Base-by-base conservation (phyloP, 352 stramenopile genomes). In the Phytophthora cactorum region DNA sequence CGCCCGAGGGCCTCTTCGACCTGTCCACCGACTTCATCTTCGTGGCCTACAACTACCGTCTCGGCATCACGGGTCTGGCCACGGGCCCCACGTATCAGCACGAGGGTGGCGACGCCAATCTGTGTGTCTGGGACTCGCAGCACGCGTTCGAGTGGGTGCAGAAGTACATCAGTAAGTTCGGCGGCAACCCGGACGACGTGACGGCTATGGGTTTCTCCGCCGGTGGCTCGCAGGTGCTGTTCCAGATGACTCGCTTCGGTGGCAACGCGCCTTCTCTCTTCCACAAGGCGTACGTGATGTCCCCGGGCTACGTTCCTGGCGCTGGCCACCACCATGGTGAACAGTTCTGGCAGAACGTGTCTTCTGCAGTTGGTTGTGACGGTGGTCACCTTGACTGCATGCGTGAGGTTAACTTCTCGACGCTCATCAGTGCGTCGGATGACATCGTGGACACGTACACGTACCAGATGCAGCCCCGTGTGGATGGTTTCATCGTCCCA, bases 1-100 rank as follows among this genome's bases (percentile, higher is more conserved):
- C 68, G 0, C 63, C 68, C 15, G 63, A 76, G 28, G 68, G 68
- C 8, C 59, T 76, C 6, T 76, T 76, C 11, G 58, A 65, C 2
- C 53, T 76, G 12, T 63, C 44, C 27, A 68, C 74, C 11, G 53
- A 81, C 50, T 74, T 81, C 9, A 28, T 82, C 27, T 74, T 60
- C 59, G 74, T 82, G 4, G 65, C 56, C 1, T 77, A 73, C 61
- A 82, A 82, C 58, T 82, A 82, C 41, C 74, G 74, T 41, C 45
- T 82, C 15, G 66, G 70, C 9, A 36, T 77, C 43, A 65, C 74
- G 2, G 68, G 74, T 22, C 53, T 77, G n/a, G 53, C 65, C 6
- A 61, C 52, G 0, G 72, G 66, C 0, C 60, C 65, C 2, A 69
- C 70, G 22, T 72, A 79, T 44, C 66, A 78, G 6, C 66, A 69